Conservation (phyloP, 805 yeast species). For the Pichia paraexigua region DNA sequence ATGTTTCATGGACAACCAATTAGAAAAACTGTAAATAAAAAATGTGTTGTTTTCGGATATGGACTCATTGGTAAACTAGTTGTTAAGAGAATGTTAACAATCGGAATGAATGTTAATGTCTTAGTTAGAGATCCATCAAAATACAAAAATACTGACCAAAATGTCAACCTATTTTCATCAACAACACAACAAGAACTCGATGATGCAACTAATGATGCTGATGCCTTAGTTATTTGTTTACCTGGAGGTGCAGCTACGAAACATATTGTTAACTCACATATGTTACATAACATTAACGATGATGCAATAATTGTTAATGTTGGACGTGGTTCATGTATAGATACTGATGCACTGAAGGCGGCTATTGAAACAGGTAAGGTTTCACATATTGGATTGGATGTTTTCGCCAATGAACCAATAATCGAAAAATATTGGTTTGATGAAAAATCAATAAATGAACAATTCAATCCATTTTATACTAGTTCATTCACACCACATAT, state of each 20-base stretch:
- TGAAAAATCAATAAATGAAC: conserved; percentile 26
- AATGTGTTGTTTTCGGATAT: conserved; percentile 61
- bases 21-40: conserved; percentile 31
- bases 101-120: conserved; percentile 62
- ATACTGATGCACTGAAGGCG: conserved; percentile 54
- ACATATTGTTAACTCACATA: conserved; percentile 41
- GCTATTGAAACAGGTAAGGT: conserved; percentile 56
- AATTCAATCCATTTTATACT: conserved; percentile 19
- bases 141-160: conserved; percentile 12
- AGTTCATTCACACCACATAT: conserved; percentile 64
- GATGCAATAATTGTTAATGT: conserved; percentile 63
- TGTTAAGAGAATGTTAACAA: conserved; percentile 44
- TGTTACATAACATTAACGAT: conserved; percentile 39
- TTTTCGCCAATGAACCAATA: conserved; percentile 55
- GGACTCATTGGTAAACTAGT: conserved; percentile 67
- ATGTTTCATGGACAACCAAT: conserved; percentile 6
- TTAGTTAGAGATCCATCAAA: conserved; percentile 42
- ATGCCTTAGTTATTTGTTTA: conserved; percentile 56
- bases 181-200: not conserved
- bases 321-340: conserved; percentile 66
- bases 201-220: conserved; percentile 22
- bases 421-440: conserved; percentile 23
- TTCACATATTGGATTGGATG: conserved; percentile 65
- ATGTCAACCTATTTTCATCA: not conserved
- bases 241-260: conserved; percentile 57